Evolutionary conservation across 2,329 filamentous ascomycete genomes (phyloP).

Genomic region (Phyllachora maydis): DNA sequence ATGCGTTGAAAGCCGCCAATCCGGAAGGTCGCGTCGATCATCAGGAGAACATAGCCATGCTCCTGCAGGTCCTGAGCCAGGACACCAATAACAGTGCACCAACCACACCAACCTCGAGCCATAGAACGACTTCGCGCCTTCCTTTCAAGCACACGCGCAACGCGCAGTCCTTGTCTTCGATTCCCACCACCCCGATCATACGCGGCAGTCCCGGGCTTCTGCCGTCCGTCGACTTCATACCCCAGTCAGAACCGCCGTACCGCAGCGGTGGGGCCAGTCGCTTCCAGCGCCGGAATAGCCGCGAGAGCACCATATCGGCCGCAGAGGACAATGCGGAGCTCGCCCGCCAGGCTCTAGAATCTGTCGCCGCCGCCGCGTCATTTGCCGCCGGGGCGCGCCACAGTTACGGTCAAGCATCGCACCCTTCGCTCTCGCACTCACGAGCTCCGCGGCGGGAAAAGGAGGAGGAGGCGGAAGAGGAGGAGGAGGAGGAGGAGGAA

Average conservation of each 20-base stretch:
- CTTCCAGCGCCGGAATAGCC: slow-evolving; percentile 42
- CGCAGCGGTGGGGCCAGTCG: slow-evolving; percentile 21
- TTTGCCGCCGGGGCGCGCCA: no score
- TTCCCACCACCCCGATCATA: slow-evolving; percentile 54
- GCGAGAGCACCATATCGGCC: slow-evolving; percentile 71
- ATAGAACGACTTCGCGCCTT: slow-evolving; percentile 23
- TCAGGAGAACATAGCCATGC: slow-evolving; percentile 51
- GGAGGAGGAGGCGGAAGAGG: no score
- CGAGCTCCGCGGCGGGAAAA: slow-evolving; percentile 6
- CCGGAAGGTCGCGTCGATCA: slow-evolving; percentile 19
- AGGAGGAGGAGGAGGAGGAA: slow-evolving; percentile 26
- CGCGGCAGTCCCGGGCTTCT: slow-evolving; percentile 32
- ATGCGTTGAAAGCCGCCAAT: slow-evolving; percentile 22
- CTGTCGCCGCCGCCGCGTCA: slow-evolving; percentile 20
- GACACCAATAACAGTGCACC: slow-evolving; percentile 58
- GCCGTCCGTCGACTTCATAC: slow-evolving; percentile 40
- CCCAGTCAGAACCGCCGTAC: slow-evolving; percentile 34
- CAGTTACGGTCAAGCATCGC: no score
- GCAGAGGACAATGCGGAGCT: slow-evolving; percentile 36
- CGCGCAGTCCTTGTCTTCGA: slow-evolving; percentile 65
- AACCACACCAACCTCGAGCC: slow-evolving; percentile 38
- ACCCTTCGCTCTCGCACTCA: slow-evolving; percentile 6
- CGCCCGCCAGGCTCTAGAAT: slow-evolving; percentile 29
- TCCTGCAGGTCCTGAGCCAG: slow-evolving; percentile 64
- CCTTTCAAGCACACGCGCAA: slow-evolving; percentile 49